Base-by-base conservation (phyloP, 192 early-diverging fungal genomes). In the Lunasporangiospora selenospora region DNA sequence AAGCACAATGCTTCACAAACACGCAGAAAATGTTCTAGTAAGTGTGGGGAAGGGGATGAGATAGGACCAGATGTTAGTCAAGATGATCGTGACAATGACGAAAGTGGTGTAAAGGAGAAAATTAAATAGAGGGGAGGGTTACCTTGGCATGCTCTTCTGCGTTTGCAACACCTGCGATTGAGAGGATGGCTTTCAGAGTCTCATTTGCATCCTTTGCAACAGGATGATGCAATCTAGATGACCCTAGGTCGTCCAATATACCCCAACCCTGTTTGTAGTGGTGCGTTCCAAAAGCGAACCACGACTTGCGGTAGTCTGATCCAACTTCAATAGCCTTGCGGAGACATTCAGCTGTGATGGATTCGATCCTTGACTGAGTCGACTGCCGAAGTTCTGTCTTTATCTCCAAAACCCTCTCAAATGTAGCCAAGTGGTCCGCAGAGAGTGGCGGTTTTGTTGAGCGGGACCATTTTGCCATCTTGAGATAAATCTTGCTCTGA, bases 281-380 rank as follows among this genome's bases (percentile, higher is more conserved):
- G 59, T 84, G 83, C 13, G 77, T 70, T 23, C 81, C 89, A 57
- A 80, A 85, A 4, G 77, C 53, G 37, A 87, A 86, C 90, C 90
- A 91, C 7, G 83, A 78, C 66, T 88, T 88, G 4, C 57, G 40
- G 59, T 65, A 65, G 16, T 52, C 53, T 6, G 73, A 50, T 15
- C 76, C 65, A 15, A 67, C 39, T 24, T 62, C 60, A 15, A 82
- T 80, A 0, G 84, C 82, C 27, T 60, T 63, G 9, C 46, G 41
- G 15, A 88, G 69, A 44, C 77, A 85, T 21, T 38, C 37, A 10
- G 62, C 32, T 0, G 64, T 76, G 18, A 76, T 61, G 0, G 45
- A 21, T 29, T 66, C 73, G 30, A 76, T 44, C 41, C 62, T 46
- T 29, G 62, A 56, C 27, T 65, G 62, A 5, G 32, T 26, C 0